phyloP scores from a whole-genome alignment of 495 filamentous ascomycete species.

The Friedmanniomyces endolithicus region DNA sequence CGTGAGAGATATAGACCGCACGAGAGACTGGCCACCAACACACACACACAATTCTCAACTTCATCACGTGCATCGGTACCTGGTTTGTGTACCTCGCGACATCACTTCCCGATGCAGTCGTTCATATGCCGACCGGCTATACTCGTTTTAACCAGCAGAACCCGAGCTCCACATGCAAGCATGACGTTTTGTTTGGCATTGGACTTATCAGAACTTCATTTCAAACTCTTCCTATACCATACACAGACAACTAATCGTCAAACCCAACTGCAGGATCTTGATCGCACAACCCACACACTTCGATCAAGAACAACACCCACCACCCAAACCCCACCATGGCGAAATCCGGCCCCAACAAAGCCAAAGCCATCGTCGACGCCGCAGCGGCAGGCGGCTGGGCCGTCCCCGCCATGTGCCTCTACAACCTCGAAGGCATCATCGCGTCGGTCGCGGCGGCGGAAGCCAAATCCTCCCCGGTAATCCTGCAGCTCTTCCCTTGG shows the following conservation, averaged over 20 bases:
- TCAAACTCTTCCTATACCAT: no score
- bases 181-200: not conserved
- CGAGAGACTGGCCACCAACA: no score
- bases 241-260: no score
- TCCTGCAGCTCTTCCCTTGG: constrained; percentile 84
- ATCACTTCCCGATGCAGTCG: not conserved
- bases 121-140: not conserved
- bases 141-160: not conserved
- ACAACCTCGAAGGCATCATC: constrained; percentile 76
- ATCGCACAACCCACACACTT: not conserved
- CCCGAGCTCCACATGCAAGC: not conserved
- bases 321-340: not conserved
- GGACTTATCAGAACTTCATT: no score
- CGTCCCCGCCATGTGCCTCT: constrained; percentile 28
- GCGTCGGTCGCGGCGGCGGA: constrained; percentile 69
- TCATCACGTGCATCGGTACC: no score
- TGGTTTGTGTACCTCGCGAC: not conserved
- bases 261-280: no score
- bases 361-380: constrained; percentile 1
- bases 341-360: not conserved
- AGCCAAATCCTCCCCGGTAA: constrained; percentile 56
- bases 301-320: not conserved
- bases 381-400: constrained; percentile 1
- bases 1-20: no score
- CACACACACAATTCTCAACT: no score